Evolutionary conservation across 1,284 basidiomycete genomes (phyloP), one percentile per base, ranked within the genome.

Genomic region (Melampsora abietis-canadensis): DNA sequence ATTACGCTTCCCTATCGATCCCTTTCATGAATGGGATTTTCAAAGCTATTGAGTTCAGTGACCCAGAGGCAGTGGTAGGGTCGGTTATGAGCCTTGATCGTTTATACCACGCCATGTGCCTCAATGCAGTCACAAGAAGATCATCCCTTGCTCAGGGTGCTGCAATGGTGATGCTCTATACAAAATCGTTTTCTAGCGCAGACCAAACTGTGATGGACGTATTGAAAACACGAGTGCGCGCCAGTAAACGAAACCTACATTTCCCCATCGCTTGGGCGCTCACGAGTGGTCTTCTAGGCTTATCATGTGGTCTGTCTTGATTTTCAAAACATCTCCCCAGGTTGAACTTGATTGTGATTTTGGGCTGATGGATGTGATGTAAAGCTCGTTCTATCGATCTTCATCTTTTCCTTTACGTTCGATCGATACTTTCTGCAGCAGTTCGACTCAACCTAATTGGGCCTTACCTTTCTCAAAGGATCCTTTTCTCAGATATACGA

Each of bases 111-210:
- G 82, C 87, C 10, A 91, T 92, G 85, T 90, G 91, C 0, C 87
- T 97, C 60, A 97, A 94, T 79, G 92, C 95, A 80, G 89, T 96
- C 76, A 87, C 91, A 2, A 85, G 91, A 37, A 85, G 96, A 19
- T 93, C 95, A 21, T 94, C 92, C 21, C 90, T 87, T 76, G 87
- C 94, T 2, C 96, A 99, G 82, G 95, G 96, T 0, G 89, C 92
- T 7, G 96, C 95, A 1, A 86, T 98, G 48, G 87, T 99, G 40
- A 92, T 93, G 0, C 85, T 99, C 4, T 94, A 90, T 82, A 85
- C 89, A 14, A 91, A 89, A 78, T 91, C 92, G 0, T 89, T 97
- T 80, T 75, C 77, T 0, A 57, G 40, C 54, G 46, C 34, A 7
- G 37, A 51, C n/a, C 37, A 65, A 15, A 37, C 44, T 81, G 81